Evolutionary conservation across 352 stramenopile species (phyloP).

Genomic region (Phytopythium boreale): DNA sequence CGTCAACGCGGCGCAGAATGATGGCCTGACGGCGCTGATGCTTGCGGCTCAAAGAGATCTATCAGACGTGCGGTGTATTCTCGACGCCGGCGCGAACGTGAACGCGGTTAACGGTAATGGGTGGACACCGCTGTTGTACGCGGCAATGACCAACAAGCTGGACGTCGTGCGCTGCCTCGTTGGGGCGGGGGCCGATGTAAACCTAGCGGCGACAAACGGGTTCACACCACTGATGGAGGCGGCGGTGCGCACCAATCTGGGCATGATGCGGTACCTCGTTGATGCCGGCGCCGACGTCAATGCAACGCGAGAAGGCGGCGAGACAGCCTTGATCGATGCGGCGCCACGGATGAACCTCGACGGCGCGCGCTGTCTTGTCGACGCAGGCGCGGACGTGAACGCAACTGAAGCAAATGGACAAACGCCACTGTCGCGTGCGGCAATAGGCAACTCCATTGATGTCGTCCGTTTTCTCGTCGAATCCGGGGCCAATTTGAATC

Average conservation of each 20-base stretch:
- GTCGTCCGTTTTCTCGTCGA: background rate
- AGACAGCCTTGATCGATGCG: background rate
- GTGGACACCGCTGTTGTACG: background rate
- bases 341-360: background rate
- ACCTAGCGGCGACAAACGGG: background rate
- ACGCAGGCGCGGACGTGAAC: background rate
- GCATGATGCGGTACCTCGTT: background rate
- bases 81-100: background rate
- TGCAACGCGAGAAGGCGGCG: background rate
- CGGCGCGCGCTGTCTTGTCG: background rate
- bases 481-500: background rate
- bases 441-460: background rate
- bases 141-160: background rate
- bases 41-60: background rate
- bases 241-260: background rate
- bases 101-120: background rate
- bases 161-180: background rate
- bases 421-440: background rate
- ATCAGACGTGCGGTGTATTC: background rate
- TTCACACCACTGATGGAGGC: background rate
- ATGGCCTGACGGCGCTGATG: background rate
- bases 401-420: background rate
- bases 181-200: background rate
- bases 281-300: background rate
- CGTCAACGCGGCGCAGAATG: background rate